phyloP scores from a whole-genome alignment of 106 monocot genomes.

The Narthecium ossifragum region DNA sequence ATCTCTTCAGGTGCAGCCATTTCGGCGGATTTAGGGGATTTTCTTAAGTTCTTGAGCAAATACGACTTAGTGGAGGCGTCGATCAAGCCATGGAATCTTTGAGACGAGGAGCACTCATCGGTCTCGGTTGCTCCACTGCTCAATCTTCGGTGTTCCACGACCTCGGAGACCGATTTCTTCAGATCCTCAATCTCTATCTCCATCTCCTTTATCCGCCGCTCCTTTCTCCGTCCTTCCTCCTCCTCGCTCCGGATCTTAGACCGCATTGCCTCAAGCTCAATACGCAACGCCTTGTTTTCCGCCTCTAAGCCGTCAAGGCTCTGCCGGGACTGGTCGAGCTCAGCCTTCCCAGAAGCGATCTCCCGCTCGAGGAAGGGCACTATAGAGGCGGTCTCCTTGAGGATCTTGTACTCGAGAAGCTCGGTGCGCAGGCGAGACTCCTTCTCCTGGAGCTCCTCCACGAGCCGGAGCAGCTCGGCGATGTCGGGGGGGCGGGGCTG shows the following conservation, averaged over 20 bases:
- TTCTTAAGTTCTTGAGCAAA: conserved; percentile 15
- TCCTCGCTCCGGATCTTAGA: conserved; percentile 6
- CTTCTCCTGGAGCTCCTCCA: conserved; percentile 76
- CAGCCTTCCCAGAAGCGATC: conserved; percentile 34
- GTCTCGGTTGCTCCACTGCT: not conserved
- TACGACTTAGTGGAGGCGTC: conserved; percentile 30
- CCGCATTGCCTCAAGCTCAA: conserved; percentile 30
- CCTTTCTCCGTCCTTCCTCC: conserved; percentile 27
- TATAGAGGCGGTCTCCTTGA: conserved; percentile 80
- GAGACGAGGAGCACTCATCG: conserved; percentile 54
- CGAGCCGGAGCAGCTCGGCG: conserved; percentile 64
- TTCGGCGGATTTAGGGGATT: conserved; percentile 18
- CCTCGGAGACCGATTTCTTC: conserved; percentile 19
- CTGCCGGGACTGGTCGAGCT: conserved; percentile 36
- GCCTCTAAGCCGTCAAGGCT: conserved; percentile 30
- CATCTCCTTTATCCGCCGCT: conserved; percentile 41
- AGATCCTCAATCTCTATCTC: conserved; percentile 46
- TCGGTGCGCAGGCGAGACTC: conserved; percentile 74
- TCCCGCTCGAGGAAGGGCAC: conserved; percentile 87
- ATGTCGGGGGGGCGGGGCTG: conserved; percentile 59
- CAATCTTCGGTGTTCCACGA: conserved; percentile 11
- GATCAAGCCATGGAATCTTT: conserved; percentile 31
- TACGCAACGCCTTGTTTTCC: conserved; percentile 40
- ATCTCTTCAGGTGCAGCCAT: conserved; percentile 4
- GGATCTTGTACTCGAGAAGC: conserved; percentile 89